Base-by-base conservation (phyloP, 2,329 filamentous ascomycete genomes). In the Exophiala bonariae region DNA sequence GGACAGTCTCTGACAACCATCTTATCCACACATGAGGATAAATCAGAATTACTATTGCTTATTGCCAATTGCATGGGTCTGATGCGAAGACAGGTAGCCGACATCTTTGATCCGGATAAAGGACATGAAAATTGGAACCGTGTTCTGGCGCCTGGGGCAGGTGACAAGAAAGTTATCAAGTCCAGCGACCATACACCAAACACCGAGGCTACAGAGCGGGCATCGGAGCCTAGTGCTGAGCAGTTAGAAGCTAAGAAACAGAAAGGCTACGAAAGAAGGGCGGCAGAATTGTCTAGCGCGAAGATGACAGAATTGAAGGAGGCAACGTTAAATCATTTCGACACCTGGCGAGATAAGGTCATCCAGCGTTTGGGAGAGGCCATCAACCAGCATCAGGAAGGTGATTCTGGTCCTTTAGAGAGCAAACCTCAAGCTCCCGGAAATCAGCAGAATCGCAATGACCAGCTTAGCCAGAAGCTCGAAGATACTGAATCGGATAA, bases 301-400 rank as follows among this genome's bases (percentile, higher is more conserved):
- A 20, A 30, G 23, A 26, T 41, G 18, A 16, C 28, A 22, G 18
- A 9, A 6, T 22, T 41, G 18, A 41, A 28, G 28, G 38, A 41
- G 7, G 38, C 38, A 14, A 22, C 26, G 26, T 19, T 41, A 6
- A 41, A 26, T 28, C 38, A 41, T 41, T 41, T 41, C 17, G 38
- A 41, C 17, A 19, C 14, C 8, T 41, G 38, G 38, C 4, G 38
- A 31, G 38, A 41, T 16, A 28, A 31, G 17, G 38, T 41, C 23
- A 31, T 31, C 16, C 38, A 41, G 20, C 20, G 38, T 5, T 17
- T 31, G 20, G 38, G 38, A 4, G 38, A 41, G 28, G 20, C 20
- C 38, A 41, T 41, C 18, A 41, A 41, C 17, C 38, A 41, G 11
- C 9, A n/a, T 6, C 38, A 28, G 14, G 36, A 39, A 6, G 36